Evolutionary conservation across 441 rosid genomes (phyloP).

Genomic region (Eruca vesicaria): DNA sequence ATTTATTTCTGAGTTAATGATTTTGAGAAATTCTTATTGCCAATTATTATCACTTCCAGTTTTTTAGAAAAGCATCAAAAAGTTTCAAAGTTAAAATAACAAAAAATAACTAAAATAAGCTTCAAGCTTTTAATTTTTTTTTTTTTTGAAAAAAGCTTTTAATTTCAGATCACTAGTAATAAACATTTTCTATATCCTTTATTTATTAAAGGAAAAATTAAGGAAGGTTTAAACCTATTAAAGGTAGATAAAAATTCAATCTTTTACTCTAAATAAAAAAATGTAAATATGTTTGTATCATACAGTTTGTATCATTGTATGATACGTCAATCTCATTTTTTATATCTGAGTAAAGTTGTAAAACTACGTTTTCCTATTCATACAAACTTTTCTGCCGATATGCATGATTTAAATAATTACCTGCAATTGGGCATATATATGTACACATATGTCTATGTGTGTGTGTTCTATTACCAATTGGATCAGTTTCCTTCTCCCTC

Average conservation of each 20-base stretch:
- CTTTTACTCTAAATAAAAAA: neutral
- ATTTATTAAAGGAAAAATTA: neutral
- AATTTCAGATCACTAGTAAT: neutral
- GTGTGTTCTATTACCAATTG: conserved; percentile 24
- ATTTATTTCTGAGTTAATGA: neutral
- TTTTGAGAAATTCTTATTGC: neutral
- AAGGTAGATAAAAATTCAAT: neutral
- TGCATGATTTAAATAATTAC: neutral
- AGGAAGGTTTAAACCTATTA: neutral
- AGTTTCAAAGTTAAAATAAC: neutral
- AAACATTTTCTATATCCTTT: neutral
- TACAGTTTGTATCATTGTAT: too few relatives aligned
- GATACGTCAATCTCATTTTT: conserved; percentile 18
- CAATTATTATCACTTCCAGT: neutral
- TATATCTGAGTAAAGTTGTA: conserved; percentile 1
- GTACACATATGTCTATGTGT: conserved; percentile 18
- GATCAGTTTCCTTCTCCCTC: conserved; percentile 18
- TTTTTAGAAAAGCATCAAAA: neutral
- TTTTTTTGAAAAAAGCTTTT: too few relatives aligned
- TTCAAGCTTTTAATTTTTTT: too few relatives aligned
- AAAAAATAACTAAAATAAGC: too few relatives aligned
- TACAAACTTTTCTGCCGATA: conserved; percentile 9
- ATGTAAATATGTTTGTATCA: conserved; percentile 20
- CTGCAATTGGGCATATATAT: conserved; percentile 18
- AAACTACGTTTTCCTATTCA: conserved; percentile 4